These are phyloP conservation scores for Auriscalpium vulgare DNA, from an alignment of 768 basidiomycete genomes.

Conservation along the genomic window DNA sequence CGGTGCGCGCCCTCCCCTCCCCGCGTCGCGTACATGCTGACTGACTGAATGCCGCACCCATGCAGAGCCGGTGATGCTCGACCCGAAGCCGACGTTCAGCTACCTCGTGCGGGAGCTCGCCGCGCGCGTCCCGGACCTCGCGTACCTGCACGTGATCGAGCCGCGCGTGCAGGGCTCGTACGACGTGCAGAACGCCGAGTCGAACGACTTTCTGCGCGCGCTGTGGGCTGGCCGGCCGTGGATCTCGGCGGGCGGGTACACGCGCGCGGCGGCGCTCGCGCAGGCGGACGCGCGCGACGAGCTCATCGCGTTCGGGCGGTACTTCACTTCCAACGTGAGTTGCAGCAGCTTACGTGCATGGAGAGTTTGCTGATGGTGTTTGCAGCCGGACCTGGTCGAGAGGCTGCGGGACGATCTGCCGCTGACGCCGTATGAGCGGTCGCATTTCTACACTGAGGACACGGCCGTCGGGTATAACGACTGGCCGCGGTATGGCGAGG, in stretches of 20 bases:
- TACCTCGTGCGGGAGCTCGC: slow-evolving; percentile 38
- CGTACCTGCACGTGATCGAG: slow-evolving; percentile 31
- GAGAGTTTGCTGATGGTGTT: neutral
- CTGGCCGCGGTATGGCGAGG: slow-evolving; percentile 19
- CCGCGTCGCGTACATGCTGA: slow-evolving; percentile 13
- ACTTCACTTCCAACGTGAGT: slow-evolving; percentile 28
- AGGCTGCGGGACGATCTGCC: slow-evolving; percentile 22
- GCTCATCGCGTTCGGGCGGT: slow-evolving; percentile 30
- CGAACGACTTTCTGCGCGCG: slow-evolving; percentile 36
- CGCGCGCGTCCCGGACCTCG: slow-evolving; percentile 31
- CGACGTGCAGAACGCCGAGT: slow-evolving; percentile 10
- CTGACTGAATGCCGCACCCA: neutral
- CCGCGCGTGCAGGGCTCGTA: slow-evolving; percentile 13
- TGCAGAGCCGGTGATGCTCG: slow-evolving; percentile 38
- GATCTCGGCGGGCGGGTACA: slow-evolving; percentile 39
- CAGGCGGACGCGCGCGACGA: slow-evolving; percentile 27
- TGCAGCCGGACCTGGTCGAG: slow-evolving; percentile 25
- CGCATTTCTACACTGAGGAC: slow-evolving; percentile 9
- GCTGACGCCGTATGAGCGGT: slow-evolving; percentile 19
- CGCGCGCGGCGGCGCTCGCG: slow-evolving; percentile 30
- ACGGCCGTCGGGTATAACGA: slow-evolving; percentile 26
- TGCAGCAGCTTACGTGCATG: neutral
- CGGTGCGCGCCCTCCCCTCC: slow-evolving; percentile 16
- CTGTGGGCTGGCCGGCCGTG: slow-evolving; percentile 36
- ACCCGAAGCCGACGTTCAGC: slow-evolving; percentile 48